A percentile compares a stretch with the other conserved stretches of the same genome.
These are phyloP conservation scores for Lactarius quietus DNA, from an alignment of 768 basidiomycete species.

Conservation along the genomic window DNA sequence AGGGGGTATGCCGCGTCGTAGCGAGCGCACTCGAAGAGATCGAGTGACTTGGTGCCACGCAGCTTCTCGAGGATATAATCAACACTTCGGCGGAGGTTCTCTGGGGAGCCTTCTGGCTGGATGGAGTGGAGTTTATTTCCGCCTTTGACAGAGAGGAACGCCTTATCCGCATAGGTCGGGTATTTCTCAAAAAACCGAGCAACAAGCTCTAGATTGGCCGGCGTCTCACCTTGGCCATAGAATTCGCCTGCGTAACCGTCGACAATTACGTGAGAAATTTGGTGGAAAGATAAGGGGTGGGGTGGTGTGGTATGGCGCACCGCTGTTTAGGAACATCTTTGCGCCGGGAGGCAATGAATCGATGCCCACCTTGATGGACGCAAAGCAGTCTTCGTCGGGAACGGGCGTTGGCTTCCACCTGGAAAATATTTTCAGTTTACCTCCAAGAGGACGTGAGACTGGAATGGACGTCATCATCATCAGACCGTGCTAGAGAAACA, in stretches of 20 bases:
- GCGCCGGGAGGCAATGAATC: constrained; percentile 40
- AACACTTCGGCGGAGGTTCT: constrained; percentile 48
- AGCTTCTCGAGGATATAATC: constrained; percentile 42
- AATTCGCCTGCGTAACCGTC: constrained; percentile 49
- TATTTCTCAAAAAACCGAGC: constrained; percentile 47
- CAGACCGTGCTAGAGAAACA: constrained; percentile 42
- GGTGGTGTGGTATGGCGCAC: no score
- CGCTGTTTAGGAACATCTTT: constrained; percentile 51
- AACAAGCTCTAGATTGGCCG: constrained; percentile 48
- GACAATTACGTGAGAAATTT: neutral
- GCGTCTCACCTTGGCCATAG: constrained; percentile 44
- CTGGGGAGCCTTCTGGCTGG: constrained; percentile 34
- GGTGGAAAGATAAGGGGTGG: neutral
- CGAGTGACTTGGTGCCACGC: constrained; percentile 51
- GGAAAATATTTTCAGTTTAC: neutral
- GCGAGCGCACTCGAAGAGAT: constrained; percentile 55
- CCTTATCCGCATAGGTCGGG: constrained; percentile 43
- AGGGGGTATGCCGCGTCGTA: constrained; percentile 42
- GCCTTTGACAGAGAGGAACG: constrained; percentile 50
- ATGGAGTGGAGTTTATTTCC: neutral
- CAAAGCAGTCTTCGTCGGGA: constrained; percentile 59
- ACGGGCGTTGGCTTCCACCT: constrained; percentile 42
- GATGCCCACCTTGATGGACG: constrained; percentile 53
- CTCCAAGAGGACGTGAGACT: constrained; percentile 1
- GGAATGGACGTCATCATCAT: constrained; percentile 53